Base-by-base conservation (phyloP, 1,139 yeast species). In the Taphrina wiesneri region DNA sequence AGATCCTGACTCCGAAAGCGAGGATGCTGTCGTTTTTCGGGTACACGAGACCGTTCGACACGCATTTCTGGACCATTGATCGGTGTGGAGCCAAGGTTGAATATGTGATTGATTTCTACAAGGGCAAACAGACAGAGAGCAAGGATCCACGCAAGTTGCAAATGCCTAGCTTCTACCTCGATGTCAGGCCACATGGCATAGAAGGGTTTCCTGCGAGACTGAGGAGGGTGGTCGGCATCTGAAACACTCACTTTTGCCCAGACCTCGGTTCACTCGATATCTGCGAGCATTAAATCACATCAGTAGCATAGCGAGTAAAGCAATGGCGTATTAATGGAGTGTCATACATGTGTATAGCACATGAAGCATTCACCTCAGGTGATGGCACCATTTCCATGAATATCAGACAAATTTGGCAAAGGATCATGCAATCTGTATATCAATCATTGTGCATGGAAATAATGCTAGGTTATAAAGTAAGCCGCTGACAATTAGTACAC, bases 41-140 rank as follows among this genome's bases (percentile, higher is more conserved):
- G 63, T 71, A 68, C 46, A 63, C 85, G 64, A 83, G 83, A 70
- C 99, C 99, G 0, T 93, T 93, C 77, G 99, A 93, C 77, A 83
- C 99, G 72, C 99, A 93, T 75, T 99, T 93, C 77, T 93, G 99
- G 99, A 80, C 83, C 13, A 82, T 93, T n/a, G 86, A 88, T 73
- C 80, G 98, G 65, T 90, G 97, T 76, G 98, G 98, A 1, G 82
- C 79, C 17, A 82, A 83, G 65, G 83, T 93, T 19, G 97, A 91
- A 65, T 93, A 93, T 73, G 97, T 93, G 54, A 92, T 93, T 74
- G 99, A 93, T 75, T 93, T 90, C 75, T 93, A 93, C 76, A 77
- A 87, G 15, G 89, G 90, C 7, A 82, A 82, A 66, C 83, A 62
- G 34, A 32, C 41, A 23, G 36, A 49, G 25, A 25, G 30, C 19